Base-by-base conservation (phyloP, 176 grass and related monocot genomes). In the Chrysopogon serrulatus region DNA sequence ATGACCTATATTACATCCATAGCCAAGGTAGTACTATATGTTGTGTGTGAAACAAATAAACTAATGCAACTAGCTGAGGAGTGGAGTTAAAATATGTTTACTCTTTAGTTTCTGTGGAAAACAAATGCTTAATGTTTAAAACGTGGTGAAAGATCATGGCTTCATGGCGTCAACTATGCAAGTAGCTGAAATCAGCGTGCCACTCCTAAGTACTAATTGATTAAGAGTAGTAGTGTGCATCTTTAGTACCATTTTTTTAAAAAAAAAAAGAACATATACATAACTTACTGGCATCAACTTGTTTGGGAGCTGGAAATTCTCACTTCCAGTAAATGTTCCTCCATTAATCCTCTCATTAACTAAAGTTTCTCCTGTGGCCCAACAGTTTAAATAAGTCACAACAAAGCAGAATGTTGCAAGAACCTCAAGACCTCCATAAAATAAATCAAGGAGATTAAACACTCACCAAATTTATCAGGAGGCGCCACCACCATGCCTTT, bases 401-500 rank as follows among this genome's bases (percentile, higher is more conserved):
- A 48, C 14, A 89, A 63, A 86, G 28, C 3, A 84, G 15, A 71
- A 76, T 65, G 64, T 44, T 70, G 77, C 14, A 87, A 35, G 35
- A 79, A 73, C 31, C 30, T 81, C 65, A 68, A 57, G 28, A 33
- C 78, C 43, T 74, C 64, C 6, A 69, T 14, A 59, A 87, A 82
- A 87, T 73, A 13, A 86, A 74, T 56, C 5, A 32, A 68, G 35
- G 75, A 82, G 62, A 84, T 49, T 83, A 81, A 89, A 59, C 56
- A 61, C 77, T 56, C 45, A 97, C 92, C 95, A 88, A 98, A 98
- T 94, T 91, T 98, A 84, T 98, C 92, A 68, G 95, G 95, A 84
- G 95, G 95, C 67, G 95, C 95, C 57, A 95, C 95, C 82, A 98
- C 92, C 81, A 93, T 94, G 73, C 95, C 92, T 92, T 98, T 98